phyloP scores from a whole-genome alignment of 805 yeast species.

The Torulaspora delbrueckii region DNA sequence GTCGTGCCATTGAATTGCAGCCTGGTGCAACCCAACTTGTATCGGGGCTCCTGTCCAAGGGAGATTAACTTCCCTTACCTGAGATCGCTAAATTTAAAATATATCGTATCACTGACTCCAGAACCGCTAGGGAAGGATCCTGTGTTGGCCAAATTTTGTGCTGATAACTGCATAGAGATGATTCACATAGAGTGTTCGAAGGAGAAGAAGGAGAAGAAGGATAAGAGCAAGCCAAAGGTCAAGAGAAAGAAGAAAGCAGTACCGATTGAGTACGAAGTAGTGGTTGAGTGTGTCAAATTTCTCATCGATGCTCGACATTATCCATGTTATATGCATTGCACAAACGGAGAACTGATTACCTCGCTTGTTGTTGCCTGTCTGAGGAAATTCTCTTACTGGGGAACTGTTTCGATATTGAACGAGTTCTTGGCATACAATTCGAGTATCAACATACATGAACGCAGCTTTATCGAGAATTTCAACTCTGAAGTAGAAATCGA shows the following conservation, averaged over 20 bases:
- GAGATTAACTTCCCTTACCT: conserved; percentile 66
- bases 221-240: conserved; percentile 36
- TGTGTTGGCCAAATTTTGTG: conserved; percentile 48
- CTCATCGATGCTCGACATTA: conserved; percentile 54
- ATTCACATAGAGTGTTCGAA: conserved; percentile 65
- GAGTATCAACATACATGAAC: conserved; percentile 74
- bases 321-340: conserved; percentile 81
- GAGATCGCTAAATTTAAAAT: conserved; percentile 56
- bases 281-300: conserved; percentile 53
- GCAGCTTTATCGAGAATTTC: conserved; percentile 78
- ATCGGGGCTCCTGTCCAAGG: conserved; percentile 85
- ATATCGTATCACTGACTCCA: conserved; percentile 77
- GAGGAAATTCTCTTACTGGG: conserved; percentile 81
- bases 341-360: conserved; percentile 85
- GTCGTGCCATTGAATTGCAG: conserved; percentile 80
- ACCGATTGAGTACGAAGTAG: conserved; percentile 65
- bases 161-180: conserved; percentile 48
- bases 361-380: conserved; percentile 81
- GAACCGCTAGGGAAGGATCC: conserved; percentile 60
- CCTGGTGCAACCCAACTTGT: conserved; percentile 61
- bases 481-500: conserved; percentile 59
- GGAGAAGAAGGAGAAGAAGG: conserved; percentile 39
- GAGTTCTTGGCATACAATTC: conserved; percentile 78
- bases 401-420: conserved; percentile 76
- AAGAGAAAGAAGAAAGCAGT: conserved; percentile 81